A percentile compares a stretch with the other conserved stretches of the same genome.
Evolutionary conservation across 805 yeast genomes (phyloP).

Genomic region (Ogataea zsoltii): DNA sequence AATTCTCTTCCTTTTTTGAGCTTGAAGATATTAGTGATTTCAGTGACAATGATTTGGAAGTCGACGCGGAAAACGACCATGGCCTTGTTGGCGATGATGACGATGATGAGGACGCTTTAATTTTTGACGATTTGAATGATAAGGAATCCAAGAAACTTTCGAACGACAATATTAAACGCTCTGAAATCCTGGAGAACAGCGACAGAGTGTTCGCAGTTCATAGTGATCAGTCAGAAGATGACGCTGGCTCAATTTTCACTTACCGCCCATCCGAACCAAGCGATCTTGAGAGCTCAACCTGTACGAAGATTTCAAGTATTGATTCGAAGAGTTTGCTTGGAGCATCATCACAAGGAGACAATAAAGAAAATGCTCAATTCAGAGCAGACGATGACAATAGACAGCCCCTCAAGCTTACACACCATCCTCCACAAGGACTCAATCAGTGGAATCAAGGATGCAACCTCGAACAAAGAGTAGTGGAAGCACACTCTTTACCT

Average conservation of each 20-base stretch:
- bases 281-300: not conserved
- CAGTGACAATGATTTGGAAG: constrained; percentile 18
- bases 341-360: not conserved
- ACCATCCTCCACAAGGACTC: not conserved
- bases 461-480: not conserved
- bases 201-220: not conserved
- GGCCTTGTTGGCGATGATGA: constrained; percentile 3
- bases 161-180: not conserved
- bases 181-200: not conserved
- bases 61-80: constrained; percentile 9
- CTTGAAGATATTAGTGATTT: constrained; percentile 22
- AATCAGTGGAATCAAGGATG: not conserved
- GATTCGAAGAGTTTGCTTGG: not conserved
- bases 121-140: constrained; percentile 1
- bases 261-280: constrained; percentile 1
- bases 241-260: constrained; percentile 2
- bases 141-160: not conserved
- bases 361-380: not conserved
- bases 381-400: not conserved
- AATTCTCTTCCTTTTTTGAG: constrained; percentile 19
- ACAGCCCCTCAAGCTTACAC: not conserved
- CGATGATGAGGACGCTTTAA: not conserved
- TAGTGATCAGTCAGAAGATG: constrained; percentile 3
- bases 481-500: not conserved
- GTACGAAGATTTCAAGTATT: not conserved